Evolutionary conservation across 1,284 basidiomycete species (phyloP).

Genomic region (Nidula niveotomentosa): DNA sequence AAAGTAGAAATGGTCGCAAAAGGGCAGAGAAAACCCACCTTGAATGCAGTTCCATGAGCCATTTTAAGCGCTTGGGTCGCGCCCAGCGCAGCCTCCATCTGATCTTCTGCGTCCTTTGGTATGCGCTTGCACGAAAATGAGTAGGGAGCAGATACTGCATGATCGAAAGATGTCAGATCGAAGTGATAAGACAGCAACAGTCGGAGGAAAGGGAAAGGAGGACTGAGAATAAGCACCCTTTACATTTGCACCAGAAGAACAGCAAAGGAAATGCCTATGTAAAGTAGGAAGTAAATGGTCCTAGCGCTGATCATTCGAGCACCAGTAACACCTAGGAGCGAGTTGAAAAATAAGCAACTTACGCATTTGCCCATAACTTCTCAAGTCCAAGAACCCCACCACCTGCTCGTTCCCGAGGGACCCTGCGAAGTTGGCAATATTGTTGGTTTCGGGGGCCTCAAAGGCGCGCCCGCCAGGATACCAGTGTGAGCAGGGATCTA

Average conservation of each 20-base stretch:
- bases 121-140: slow-evolving; percentile 70
- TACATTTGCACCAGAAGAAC: not conserved
- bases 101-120: slow-evolving; percentile 80
- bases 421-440: slow-evolving; percentile 69
- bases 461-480: slow-evolving; percentile 75
- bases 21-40: slow-evolving; percentile 27
- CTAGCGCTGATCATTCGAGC: not conserved
- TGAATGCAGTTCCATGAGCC: slow-evolving; percentile 55
- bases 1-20: not conserved
- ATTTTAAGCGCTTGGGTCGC: slow-evolving; percentile 62
- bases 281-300: too few relatives aligned
- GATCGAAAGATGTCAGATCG: not conserved
- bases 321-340: not conserved
- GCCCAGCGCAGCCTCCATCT: slow-evolving; percentile 76
- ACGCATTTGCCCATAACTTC: slow-evolving; percentile 87
- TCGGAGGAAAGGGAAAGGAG: not conserved
- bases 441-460: slow-evolving; percentile 74
- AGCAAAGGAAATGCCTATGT: too few relatives aligned
- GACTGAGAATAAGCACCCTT: not conserved
- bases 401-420: slow-evolving; percentile 43
- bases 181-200: not conserved
- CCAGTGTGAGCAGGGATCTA: slow-evolving; percentile 69
- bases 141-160: slow-evolving; percentile 67
- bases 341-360: slow-evolving; percentile 17
- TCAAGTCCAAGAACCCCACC: slow-evolving; percentile 70